Evolutionary conservation across 2,329 filamentous ascomycete species (phyloP).

Genomic region (Fusarium coicis): DNA sequence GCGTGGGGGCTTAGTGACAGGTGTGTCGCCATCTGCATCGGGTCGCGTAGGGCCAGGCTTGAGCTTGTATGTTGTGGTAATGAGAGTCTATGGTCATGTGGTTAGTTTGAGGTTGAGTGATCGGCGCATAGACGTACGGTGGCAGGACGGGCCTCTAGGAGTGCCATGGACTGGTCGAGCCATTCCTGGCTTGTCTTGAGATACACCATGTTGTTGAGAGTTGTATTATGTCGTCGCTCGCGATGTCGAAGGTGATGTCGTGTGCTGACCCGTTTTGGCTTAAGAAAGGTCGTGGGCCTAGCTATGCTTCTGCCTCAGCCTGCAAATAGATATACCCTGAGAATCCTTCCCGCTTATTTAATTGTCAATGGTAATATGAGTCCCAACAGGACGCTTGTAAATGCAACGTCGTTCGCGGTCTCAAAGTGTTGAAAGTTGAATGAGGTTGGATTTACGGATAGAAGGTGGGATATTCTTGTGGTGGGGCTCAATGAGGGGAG

Average conservation of each 20-base stretch:
- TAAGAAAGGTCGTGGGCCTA: background rate
- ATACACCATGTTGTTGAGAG: conserved; percentile 69
- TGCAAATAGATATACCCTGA: background rate
- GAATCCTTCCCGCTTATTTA: background rate
- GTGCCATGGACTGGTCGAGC: conserved; percentile 86
- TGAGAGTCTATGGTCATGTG: conserved; percentile 73
- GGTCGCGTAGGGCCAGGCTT: conserved; percentile 51
- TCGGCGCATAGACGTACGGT: conserved; percentile 68
- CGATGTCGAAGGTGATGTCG: conserved; percentile 2
- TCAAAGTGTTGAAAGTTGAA: conserved; percentile 28
- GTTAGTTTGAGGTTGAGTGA: conserved; percentile 4
- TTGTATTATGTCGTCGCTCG: background rate
- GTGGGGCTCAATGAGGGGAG: conserved; percentile 30
- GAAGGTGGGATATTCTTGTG: conserved; percentile 33
- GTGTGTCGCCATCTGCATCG: conserved; percentile 43
- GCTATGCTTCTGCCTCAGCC: background rate
- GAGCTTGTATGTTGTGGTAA: conserved; percentile 93
- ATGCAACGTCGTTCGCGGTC: conserved; percentile 16
- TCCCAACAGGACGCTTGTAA: background rate
- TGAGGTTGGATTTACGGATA: conserved; percentile 14
- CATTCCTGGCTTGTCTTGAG: conserved; percentile 88
- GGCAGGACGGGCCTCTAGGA: conserved; percentile 86
- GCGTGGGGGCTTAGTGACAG: conserved; percentile 61
- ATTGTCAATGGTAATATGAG: background rate
- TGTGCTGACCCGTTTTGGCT: conserved; percentile 8